phyloP scores from a whole-genome alignment of 306 rosid species.

The Cucurbita pepo region DNA sequence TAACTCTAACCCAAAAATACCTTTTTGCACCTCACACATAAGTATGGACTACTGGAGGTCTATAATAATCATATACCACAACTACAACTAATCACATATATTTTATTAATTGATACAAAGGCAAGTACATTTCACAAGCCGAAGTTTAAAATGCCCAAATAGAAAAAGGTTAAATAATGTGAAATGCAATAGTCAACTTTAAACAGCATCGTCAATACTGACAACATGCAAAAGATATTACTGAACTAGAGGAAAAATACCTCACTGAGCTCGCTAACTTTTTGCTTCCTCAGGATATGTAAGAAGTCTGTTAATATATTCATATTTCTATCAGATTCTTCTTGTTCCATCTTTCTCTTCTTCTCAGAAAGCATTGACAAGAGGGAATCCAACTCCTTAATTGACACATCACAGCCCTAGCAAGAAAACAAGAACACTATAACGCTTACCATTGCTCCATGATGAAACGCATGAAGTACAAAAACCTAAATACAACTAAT shows the following conservation, averaged over 20 bases:
- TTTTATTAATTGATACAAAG: background rate
- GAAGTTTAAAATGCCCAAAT: background rate
- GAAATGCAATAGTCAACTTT: background rate
- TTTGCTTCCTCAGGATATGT: conserved; percentile 77
- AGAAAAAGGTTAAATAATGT: background rate
- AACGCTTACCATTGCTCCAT: background rate
- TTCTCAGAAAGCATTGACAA: conserved; percentile 66
- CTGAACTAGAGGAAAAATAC: conserved; percentile 11
- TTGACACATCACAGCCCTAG: conserved; percentile 85
- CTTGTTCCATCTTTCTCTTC: conserved; percentile 97
- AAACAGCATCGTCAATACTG: background rate
- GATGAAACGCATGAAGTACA: background rate
- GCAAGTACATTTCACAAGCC: background rate
- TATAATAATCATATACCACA: background rate
- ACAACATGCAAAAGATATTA: background rate
- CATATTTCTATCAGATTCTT: conserved; percentile 94
- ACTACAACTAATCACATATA: background rate
- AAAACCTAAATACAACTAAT: background rate
- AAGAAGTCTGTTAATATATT: conserved; percentile 78
- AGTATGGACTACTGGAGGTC: background rate
- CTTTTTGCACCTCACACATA: background rate
- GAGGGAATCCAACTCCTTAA: conserved; percentile 75
- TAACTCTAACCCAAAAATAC: background rate
- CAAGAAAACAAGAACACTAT: background rate
- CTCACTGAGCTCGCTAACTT: conserved; percentile 74